These are phyloP conservation scores for Leccinum disarticulatum DNA, from an alignment of 768 basidiomycete species.

Conservation along the genomic window DNA sequence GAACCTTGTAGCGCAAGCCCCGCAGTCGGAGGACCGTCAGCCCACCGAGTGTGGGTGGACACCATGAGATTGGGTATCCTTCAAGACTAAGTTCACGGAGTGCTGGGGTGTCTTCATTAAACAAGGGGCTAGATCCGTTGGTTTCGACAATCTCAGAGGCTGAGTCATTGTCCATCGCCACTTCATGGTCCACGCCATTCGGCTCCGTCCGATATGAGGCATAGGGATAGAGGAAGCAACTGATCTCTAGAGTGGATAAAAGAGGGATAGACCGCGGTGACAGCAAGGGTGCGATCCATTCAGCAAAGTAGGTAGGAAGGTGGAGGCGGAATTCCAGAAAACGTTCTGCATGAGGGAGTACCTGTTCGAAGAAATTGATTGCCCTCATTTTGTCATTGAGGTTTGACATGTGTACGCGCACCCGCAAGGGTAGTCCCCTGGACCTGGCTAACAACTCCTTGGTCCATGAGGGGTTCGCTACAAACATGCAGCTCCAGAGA, in stretches of 20 bases:
- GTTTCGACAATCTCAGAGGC: background rate
- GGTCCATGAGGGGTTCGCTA: background rate
- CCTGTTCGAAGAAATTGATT: background rate
- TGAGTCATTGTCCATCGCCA: background rate
- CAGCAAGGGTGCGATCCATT: background rate
- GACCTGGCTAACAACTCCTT: background rate
- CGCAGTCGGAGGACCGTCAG: background rate
- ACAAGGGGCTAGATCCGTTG: background rate
- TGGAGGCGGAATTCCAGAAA: background rate
- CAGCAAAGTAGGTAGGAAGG: background rate
- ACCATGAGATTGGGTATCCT: background rate
- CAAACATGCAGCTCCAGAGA: constrained; percentile 5
- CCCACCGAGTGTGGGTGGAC: background rate
- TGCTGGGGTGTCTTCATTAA: background rate
- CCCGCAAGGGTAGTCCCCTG: background rate
- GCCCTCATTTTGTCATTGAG: background rate
- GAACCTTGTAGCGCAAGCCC: background rate
- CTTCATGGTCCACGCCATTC: background rate
- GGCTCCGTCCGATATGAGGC: background rate
- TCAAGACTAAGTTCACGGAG: background rate
- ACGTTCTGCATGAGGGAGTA: background rate
- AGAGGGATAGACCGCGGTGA: background rate
- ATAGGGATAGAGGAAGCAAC: background rate
- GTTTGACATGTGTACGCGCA: background rate
- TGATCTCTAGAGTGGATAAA: background rate